phyloP scores from a whole-genome alignment of 1,139 yeast species.

The Yamadazyma friedrichii region DNA sequence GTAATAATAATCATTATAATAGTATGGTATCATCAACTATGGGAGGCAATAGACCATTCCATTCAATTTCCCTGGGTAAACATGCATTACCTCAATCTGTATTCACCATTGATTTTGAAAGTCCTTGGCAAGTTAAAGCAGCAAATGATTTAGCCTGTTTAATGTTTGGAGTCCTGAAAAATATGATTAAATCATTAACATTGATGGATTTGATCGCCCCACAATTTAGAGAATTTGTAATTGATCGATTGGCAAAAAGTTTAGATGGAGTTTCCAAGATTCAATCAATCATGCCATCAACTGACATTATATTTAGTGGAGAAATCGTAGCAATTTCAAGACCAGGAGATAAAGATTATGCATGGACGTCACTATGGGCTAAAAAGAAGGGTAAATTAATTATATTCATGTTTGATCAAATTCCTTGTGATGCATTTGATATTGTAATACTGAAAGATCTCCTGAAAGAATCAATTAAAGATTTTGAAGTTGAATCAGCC shows the following conservation, averaged over 20 bases:
- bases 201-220: slow-evolving; percentile 78
- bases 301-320: slow-evolving; percentile 45
- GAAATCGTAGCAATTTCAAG: slow-evolving; percentile 57
- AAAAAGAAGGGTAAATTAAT: slow-evolving; percentile 68
- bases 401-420: slow-evolving; percentile 85
- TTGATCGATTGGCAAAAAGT: slow-evolving; percentile 45
- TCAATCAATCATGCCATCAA: slow-evolving; percentile 10
- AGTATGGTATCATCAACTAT: neutral
- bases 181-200: slow-evolving; percentile 59
- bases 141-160: slow-evolving; percentile 89
- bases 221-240: slow-evolving; percentile 65
- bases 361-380: slow-evolving; percentile 89
- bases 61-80: slow-evolving; percentile 61
- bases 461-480: slow-evolving; percentile 6
- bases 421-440: slow-evolving; percentile 78
- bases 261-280: slow-evolving; percentile 9
- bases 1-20: neutral
- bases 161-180: slow-evolving; percentile 77
- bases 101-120: slow-evolving; percentile 71
- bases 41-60: slow-evolving; percentile 45
- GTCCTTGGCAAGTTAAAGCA: slow-evolving; percentile 80
- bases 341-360: slow-evolving; percentile 49
- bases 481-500: slow-evolving; percentile 32
- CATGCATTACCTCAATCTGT: slow-evolving; percentile 76
- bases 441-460: slow-evolving; percentile 44